These are phyloP conservation scores for button mushroom (Agaricus bisporus) DNA, from an alignment of 768 basidiomycete species.

Conservation along the genomic window DNA sequence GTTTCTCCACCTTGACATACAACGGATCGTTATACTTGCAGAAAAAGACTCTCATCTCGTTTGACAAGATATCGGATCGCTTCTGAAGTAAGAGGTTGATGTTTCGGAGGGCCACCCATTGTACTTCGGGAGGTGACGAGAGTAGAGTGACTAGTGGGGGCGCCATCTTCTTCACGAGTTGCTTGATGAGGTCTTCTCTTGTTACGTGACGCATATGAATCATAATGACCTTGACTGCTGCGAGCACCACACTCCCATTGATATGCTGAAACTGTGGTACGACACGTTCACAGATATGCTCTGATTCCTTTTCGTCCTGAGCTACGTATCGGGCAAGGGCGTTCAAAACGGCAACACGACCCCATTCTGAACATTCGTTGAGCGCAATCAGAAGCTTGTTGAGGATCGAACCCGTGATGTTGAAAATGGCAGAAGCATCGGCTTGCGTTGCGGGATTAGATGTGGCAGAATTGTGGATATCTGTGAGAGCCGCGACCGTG, in stretches of 20 bases:
- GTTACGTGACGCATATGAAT: slow-evolving; percentile 85
- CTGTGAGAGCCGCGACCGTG: slow-evolving; percentile 86
- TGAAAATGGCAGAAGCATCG: slow-evolving; percentile 65
- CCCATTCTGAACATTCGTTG: slow-evolving; percentile 99
- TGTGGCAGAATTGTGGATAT: slow-evolving; percentile 76
- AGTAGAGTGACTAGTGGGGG: slow-evolving; percentile 93
- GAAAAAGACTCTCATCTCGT: slow-evolving; percentile 99
- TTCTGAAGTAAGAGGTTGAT: slow-evolving; percentile 96
- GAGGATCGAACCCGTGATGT: slow-evolving; percentile 76
- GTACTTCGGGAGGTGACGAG: slow-evolving; percentile 94
- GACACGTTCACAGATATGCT: slow-evolving; percentile 98
- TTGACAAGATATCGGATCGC: slow-evolving; percentile 80
- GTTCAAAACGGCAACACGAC: slow-evolving; percentile 87
- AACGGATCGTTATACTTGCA: slow-evolving; percentile 99
- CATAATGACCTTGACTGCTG: slow-evolving; percentile 97
- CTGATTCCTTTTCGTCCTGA: slow-evolving; percentile 88
- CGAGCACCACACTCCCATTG: slow-evolving; percentile 94
- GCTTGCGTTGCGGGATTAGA: slow-evolving; percentile 49
- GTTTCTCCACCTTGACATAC: slow-evolving; percentile 98
- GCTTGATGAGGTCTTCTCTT: slow-evolving; percentile 78
- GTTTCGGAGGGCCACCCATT: slow-evolving; percentile 96
- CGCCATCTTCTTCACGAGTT: slow-evolving; percentile 93
- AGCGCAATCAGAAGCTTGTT: slow-evolving; percentile 90
- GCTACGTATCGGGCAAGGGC: slow-evolving; percentile 81
- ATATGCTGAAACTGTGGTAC: slow-evolving; percentile 98